phyloP scores from a whole-genome alignment of 202 grass and related monocot species.

The Digitaria exilis region DNA sequence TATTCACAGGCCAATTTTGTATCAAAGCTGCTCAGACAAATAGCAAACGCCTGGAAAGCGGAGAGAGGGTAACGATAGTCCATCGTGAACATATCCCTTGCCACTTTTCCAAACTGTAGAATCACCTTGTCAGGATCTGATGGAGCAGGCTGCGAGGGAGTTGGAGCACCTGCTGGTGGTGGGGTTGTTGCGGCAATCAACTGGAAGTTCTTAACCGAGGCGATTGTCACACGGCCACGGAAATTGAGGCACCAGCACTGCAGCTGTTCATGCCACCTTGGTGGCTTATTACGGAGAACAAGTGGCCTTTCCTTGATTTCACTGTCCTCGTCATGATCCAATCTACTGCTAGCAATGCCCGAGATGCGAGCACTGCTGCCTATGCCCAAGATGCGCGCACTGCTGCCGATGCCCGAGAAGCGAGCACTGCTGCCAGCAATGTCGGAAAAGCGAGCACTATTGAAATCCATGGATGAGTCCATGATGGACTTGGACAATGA shows the following conservation, averaged over 20 bases:
- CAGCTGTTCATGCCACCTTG: conserved; percentile 96
- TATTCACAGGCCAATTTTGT: conserved; percentile 99
- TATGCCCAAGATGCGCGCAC: conserved; percentile 63
- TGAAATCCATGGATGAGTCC: conserved; percentile 80
- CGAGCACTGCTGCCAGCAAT: conserved; percentile 48
- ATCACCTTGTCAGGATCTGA: conserved; percentile 76
- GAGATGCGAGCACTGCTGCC: conserved; percentile 66
- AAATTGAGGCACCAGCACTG: conserved; percentile 99
- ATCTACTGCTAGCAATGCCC: conserved; percentile 31
- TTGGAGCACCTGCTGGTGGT: conserved; percentile 56
- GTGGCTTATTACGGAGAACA: conserved; percentile 86
- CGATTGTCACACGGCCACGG: conserved; percentile 87
- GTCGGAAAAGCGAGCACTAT: conserved; percentile 74
- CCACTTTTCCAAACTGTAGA: conserved; percentile 94
- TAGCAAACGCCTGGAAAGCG: conserved; percentile 91
- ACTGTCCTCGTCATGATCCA: conserved; percentile 44
- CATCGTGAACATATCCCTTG: conserved; percentile 98
- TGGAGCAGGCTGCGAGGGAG: conserved; percentile 57
- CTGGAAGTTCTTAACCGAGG: conserved; percentile 98
- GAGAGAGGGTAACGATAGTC: conserved; percentile 91
- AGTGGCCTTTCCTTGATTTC: conserved; percentile 72
- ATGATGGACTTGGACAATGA: conserved; percentile 84
- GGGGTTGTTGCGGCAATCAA: conserved; percentile 65
- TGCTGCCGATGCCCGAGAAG: conserved; percentile 60
- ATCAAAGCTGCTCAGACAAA: conserved; percentile 97